Evolutionary conservation across 495 filamentous ascomycete genomes (phyloP).

Genomic region (Penicillium tannophilum): DNA sequence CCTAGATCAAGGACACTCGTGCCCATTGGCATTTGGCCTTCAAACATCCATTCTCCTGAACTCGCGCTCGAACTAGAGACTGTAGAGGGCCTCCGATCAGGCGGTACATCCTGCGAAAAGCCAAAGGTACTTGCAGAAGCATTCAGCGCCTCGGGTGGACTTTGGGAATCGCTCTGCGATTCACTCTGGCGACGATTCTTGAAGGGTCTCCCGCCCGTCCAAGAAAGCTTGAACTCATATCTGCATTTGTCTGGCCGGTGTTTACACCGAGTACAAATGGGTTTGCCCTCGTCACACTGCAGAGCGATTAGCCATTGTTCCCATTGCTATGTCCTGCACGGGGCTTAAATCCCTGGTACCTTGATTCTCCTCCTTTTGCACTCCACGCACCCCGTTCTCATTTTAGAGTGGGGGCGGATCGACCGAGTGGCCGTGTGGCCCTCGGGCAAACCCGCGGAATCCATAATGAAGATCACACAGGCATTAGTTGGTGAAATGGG

Average conservation of each 20-base stretch:
- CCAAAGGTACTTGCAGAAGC: not conserved
- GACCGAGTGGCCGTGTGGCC: slow-evolving; percentile 1
- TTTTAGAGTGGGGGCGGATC: slow-evolving; percentile 7
- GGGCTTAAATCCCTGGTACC: not conserved
- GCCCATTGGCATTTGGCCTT: not conserved
- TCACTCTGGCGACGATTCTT: slow-evolving; percentile 7
- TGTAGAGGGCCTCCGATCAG: not conserved
- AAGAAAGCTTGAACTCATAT: slow-evolving; percentile 15
- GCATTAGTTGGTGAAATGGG: not conserved
- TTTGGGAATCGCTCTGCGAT: slow-evolving; percentile 1
- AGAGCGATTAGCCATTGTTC: not conserved
- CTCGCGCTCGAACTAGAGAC: slow-evolving; percentile 1
- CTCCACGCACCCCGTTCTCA: slow-evolving; percentile 9
- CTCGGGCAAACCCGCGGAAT: slow-evolving; percentile 4
- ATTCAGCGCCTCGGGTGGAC: not conserved
- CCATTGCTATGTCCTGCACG: not conserved
- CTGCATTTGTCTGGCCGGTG: slow-evolving; percentile 13
- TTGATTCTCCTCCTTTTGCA: slow-evolving; percentile 8
- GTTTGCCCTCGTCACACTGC: slow-evolving; percentile 14
- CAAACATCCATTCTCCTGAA: not conserved
- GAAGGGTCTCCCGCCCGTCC: slow-evolving; percentile 14
- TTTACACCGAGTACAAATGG: slow-evolving; percentile 12
- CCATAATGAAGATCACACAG: not conserved
- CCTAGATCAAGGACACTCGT: not conserved
- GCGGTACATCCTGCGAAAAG: not conserved